Evolutionary conservation across 768 basidiomycete species (phyloP).

Genomic region (Russula compacta): DNA sequence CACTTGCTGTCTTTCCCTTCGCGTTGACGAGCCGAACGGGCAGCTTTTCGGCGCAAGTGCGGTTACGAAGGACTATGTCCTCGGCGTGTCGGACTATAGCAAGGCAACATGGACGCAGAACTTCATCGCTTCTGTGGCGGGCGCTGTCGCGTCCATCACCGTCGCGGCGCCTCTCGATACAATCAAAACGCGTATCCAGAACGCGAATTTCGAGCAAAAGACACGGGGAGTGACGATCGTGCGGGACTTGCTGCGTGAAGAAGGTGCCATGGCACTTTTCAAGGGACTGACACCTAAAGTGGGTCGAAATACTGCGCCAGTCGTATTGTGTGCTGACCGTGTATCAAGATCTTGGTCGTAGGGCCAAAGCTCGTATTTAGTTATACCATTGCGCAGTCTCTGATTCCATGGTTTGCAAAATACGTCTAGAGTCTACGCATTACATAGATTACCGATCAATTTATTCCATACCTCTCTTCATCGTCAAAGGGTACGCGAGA

Average conservation of each 20-base stretch:
- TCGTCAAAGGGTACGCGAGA: background rate
- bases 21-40: background rate
- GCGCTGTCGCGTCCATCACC: conserved; percentile 91
- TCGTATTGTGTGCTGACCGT: background rate
- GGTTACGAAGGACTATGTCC: conserved; percentile 85
- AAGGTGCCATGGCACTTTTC: conserved; percentile 81
- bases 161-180: conserved; percentile 94
- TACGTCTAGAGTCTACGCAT: background rate
- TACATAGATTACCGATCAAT: background rate
- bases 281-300: conserved; percentile 98
- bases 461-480: background rate
- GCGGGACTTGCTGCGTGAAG: conserved; percentile 77
- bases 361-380: conserved; percentile 98
- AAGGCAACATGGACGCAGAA: conserved; percentile 97
- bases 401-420: conserved; percentile 82
- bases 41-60: conserved; percentile 98
- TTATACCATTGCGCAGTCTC: conserved; percentile 91
- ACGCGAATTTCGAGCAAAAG: conserved; percentile 91
- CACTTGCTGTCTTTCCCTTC: background rate
- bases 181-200: conserved; percentile 97
- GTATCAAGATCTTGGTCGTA: conserved; percentile 75
- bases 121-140: conserved; percentile 90
- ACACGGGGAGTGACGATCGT: conserved; percentile 74
- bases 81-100: conserved; percentile 83
- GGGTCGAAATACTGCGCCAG: background rate